Base-by-base conservation (phyloP, 2,329 filamentous ascomycete genomes). In the Verticillium klebahnii region DNA sequence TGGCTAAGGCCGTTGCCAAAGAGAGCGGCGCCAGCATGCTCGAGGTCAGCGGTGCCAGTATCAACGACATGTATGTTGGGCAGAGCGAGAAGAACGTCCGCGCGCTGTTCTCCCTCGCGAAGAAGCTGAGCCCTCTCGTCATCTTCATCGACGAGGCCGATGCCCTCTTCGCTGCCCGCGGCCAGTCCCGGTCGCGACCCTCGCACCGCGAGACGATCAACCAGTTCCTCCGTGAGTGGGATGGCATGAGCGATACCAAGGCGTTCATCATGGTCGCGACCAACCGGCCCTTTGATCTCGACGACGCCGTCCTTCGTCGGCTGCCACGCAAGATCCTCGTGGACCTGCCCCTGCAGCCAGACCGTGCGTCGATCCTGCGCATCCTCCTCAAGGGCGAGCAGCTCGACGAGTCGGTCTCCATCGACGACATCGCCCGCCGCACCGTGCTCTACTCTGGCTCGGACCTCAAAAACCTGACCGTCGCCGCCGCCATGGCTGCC, bases 241-340 rank as follows among this genome's bases (percentile, higher is more conserved):
- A 98, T 69, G 95, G 95, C 12, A 89, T 98, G 80, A 80, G 81
- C 60, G 90, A 91, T 68, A 85, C 88, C 56, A 90, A 90, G 19
- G 92, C 94, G 2, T 98, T 99, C 73, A 94, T 99, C 74, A 97
- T 99, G 93, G 93, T 98, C 0, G 94, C 95, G 32, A 98, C 93
- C 9, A 98, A 99, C 74, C 84, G 94, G 11, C 95, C 95, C 0
- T 97, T 96, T 70, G 95, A 98, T 70, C 85, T 99, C 1, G 95
- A 99, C 69, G 91, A 95, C 68, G 91, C 91, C 11, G 90, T 95
- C 11, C 82, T 95, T 56, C 83, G 91, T n/a, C 84, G 91, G 14
- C 78, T 93, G 25, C 91, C 91, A 2, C 81, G 91, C 60, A 85
- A 89, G 52, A 78, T 94, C 39, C 81, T 93, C 0, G 85, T 93